Base-by-base conservation (phyloP, 2,329 filamentous ascomycete species). In the Aureobasidium subglaciale region DNA sequence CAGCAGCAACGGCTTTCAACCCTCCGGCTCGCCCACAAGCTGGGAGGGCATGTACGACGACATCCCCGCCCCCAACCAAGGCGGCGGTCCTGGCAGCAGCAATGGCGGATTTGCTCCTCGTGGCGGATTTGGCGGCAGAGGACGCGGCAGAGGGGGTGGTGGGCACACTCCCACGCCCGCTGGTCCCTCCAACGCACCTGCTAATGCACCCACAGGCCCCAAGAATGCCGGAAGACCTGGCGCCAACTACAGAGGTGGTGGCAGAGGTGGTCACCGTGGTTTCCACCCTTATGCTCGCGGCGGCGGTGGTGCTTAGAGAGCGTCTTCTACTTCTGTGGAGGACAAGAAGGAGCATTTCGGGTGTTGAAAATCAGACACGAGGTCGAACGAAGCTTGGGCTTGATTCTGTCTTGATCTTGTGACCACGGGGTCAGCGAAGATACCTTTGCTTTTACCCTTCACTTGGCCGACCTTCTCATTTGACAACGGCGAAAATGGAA, bases 1-100 rank as follows among this genome's bases (percentile, higher is more conserved):
- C 38, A 38, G 37, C 64, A 67, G 63, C 70, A 75, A 59, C 56
- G 71, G 71, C 24, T 52, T 71, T 68, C 69, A 78, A 69, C 65
- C 79, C 34, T 75, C 75, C 56, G 83, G 82, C 41, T 84, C 83
- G 15, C 86, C 87, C n/a, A 89, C 88, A 22, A 91, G 86, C 37
- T 96, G 91, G 90, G 92, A 97, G 70, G 92, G 92, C 65, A 96
- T 96, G 90, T 97, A 96, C 70, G 92, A 97, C 68, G 92, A 96
- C 68, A 88, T 91, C 2, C 91, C 90, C 15, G 89, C 92, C 67
- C 89, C 89, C 5, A 69, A 75, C 59, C 72, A 73, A 59, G 70
- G 70, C 56, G 71, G 75, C 57, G 69, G 64, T 43, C 64, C 61
- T 4, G 61, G 67, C 30, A 67, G 70, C 25, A 38, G 32, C 24